A percentile compares a stretch with the other conserved stretches of the same genome.
Conservation (phyloP, 495 filamentous ascomycete genomes). For the Penicillium pancosmium region DNA sequence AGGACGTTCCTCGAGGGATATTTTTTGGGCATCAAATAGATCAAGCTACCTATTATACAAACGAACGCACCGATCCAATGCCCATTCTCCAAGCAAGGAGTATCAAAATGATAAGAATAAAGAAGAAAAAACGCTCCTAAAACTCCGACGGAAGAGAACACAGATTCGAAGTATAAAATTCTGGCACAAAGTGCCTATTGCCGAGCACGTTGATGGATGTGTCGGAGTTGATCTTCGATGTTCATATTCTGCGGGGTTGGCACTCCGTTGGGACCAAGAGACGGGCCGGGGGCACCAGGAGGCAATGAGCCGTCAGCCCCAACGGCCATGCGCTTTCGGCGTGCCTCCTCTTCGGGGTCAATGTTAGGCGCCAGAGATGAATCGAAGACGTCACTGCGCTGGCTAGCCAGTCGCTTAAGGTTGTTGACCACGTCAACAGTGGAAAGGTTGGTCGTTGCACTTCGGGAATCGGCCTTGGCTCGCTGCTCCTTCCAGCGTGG, state of each 20-base stretch:
- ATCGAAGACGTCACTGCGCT: constrained; percentile 91
- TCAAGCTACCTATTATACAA: constrained; percentile 23
- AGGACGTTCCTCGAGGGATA: background rate
- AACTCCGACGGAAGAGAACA: constrained; percentile 12
- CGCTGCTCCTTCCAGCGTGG: constrained; percentile 96
- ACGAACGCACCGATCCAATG: constrained; percentile 14
- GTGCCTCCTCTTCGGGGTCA: constrained; percentile 66
- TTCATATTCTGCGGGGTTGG: constrained; percentile 48
- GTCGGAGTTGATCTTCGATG: constrained; percentile 53
- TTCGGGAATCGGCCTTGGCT: constrained; percentile 81
- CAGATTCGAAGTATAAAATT: no score
- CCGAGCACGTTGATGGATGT: constrained; percentile 48
- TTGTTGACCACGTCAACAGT: constrained; percentile 90
- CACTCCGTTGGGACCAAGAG: constrained; percentile 22
- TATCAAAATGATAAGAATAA: background rate
- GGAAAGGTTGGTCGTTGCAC: constrained; percentile 82
- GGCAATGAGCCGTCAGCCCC: constrained; percentile 25
- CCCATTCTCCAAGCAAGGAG: constrained; percentile 15
- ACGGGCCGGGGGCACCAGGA: constrained; percentile 14
- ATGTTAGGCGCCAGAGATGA: constrained; percentile 31
- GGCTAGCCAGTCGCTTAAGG: constrained; percentile 93
- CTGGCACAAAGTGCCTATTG: constrained; percentile 12
- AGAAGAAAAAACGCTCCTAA: constrained; percentile 6
- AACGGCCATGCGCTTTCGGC: constrained; percentile 74
- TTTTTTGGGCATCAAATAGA: constrained; percentile 5